Evolutionary conservation across 2,329 filamentous ascomycete genomes (phyloP).

Genomic region (Epichloe gansuensis): DNA sequence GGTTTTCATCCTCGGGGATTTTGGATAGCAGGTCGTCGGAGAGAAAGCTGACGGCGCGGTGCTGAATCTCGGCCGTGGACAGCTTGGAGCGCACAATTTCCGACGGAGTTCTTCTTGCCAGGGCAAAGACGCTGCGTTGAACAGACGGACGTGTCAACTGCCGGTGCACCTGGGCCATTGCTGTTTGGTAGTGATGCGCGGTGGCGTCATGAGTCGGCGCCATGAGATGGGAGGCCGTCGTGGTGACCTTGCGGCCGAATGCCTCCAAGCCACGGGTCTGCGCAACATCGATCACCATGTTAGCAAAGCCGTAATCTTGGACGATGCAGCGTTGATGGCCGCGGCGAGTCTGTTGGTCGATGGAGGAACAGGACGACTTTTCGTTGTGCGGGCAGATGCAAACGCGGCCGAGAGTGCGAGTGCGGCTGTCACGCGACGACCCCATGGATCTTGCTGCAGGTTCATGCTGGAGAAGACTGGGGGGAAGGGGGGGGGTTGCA

Average conservation of each 20-base stretch:
- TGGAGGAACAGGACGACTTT: constrained; percentile 1
- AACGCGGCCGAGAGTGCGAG: background rate
- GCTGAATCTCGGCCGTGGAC: constrained; percentile 84
- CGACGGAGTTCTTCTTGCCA: constrained; percentile 82
- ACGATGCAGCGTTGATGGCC: background rate
- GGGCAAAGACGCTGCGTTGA: constrained; percentile 81
- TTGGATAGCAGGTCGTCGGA: constrained; percentile 82
- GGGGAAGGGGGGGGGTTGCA: background rate
- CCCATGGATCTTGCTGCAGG: background rate
- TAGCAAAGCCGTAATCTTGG: constrained; percentile 2
- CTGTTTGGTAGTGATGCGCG: constrained; percentile 64
- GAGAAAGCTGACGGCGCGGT: constrained; percentile 76
- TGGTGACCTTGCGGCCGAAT: constrained; percentile 88
- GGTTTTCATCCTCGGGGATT: constrained; percentile 74
- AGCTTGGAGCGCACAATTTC: constrained; percentile 87
- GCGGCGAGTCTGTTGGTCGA: background rate
- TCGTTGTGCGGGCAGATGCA: background rate
- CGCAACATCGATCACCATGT: constrained; percentile 7
- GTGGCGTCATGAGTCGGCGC: constrained; percentile 43
- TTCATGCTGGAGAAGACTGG: background rate
- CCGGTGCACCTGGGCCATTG: constrained; percentile 79
- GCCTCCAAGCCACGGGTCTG: constrained; percentile 82
- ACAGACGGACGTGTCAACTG: constrained; percentile 73
- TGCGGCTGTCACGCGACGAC: background rate
- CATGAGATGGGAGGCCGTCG: constrained; percentile 84